Base-by-base conservation (phyloP, 1,284 basidiomycete species). In the Takashimella tepidaria region DNA sequence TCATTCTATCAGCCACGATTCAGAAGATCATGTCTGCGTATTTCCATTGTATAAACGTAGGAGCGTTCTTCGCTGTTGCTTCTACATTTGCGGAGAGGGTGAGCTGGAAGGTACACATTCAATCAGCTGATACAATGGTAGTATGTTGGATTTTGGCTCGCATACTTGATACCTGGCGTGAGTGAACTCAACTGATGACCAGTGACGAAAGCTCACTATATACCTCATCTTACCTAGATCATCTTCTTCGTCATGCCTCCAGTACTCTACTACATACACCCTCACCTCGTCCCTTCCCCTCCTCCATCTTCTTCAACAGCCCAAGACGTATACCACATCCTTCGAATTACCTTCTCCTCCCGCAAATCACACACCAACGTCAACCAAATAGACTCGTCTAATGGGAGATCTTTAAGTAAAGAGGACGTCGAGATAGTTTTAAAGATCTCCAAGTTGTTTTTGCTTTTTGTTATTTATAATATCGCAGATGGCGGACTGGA, bases 41-140 rank as follows among this genome's bases (percentile, higher is more conserved):
- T 51, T 65, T 63, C 46, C 58, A 56, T 21, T 58, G 55, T 16
- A 63, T 62, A 54, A 65, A 65, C 51, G 23, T 62, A 13, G 63
- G 63, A 41, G 61, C 59, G 20, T 60, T 65, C 26, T 20, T 59
- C 19, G 63, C 61, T 24, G 51, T 65, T 25, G 47, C 50, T 1
- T 65, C 63, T 4, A 63, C 63, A 1, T 65, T 63, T 56, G 63
- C 63, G 4, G 63, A 65, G 45, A 65, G 63, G 48, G 58, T 59
- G 46, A 26, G 54, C 47, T 44, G 13, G 47, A 50, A 26, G 19
- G 37, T 41, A n/a, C n/a, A n/a, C n/a, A n/a, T n/a, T n/a, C n/a
- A n/a, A n/a, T n/a, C 23, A 16, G 21, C 47, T 53, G 22, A 53
- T 47, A 2, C 13, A 8, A 12, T 25, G 1, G 27, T 45, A 57